These are phyloP conservation scores for Penicillium sp. DNA, from an alignment of 2,329 filamentous ascomycete species.

Conservation along the genomic window DNA sequence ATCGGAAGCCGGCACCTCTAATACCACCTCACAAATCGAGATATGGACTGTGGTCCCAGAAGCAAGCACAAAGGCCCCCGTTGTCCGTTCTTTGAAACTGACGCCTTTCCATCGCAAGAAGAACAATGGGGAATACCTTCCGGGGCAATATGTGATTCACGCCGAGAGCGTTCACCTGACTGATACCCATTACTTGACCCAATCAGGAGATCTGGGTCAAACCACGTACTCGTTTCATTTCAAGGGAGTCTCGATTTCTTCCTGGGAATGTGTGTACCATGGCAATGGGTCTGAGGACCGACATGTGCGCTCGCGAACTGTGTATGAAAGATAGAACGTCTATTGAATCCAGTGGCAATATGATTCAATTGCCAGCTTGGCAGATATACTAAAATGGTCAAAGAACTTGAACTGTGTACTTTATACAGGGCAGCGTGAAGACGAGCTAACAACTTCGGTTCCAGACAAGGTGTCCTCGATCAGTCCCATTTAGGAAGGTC, in stretches of 20 bases:
- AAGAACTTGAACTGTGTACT: neutral
- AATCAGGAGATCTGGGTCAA: neutral
- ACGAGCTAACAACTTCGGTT: neutral
- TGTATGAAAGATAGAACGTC: constrained; percentile 1
- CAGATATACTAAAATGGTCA: neutral
- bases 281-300: neutral
- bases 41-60: constrained; percentile 10
- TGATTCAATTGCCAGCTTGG: neutral
- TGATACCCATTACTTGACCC: neutral
- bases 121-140: neutral
- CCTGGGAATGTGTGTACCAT: constrained; percentile 19
- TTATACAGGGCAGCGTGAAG: neutral
- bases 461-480: neutral
- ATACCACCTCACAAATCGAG: constrained; percentile 8
- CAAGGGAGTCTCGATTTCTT: constrained; percentile 25
- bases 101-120: constrained; percentile 1
- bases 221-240: constrained; percentile 26
- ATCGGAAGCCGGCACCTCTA: constrained; percentile 2
- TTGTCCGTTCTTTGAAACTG: constrained; percentile 1
- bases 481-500: neutral
- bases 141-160: constrained; percentile 16
- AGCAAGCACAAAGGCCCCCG: neutral
- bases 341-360: too few species aligned
- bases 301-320: neutral
- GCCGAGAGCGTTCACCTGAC: constrained; percentile 1